phyloP scores from a whole-genome alignment of 805 yeast species.

The Candida alai region DNA sequence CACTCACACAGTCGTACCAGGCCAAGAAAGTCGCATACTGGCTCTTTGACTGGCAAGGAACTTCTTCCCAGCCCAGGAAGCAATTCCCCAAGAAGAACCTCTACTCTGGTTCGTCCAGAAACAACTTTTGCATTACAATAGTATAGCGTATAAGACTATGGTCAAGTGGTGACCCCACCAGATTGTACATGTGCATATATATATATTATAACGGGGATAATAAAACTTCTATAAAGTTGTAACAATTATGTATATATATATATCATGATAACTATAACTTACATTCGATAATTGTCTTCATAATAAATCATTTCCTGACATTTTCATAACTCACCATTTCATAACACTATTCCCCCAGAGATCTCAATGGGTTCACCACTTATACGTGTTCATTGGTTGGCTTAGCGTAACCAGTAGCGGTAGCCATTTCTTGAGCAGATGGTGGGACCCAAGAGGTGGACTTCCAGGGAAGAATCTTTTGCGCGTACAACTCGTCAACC shows the following conservation, averaged over 20 bases:
- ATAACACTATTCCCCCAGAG: too few species aligned
- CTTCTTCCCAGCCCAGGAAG: constrained; percentile 8
- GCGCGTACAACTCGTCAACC: constrained; percentile 65
- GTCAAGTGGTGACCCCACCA: too few species aligned
- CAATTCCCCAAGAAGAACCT: constrained; percentile 44
- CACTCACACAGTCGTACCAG: constrained; percentile 42
- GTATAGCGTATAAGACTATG: constrained; percentile 6
- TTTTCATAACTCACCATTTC: too few species aligned
- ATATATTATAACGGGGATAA: too few species aligned
- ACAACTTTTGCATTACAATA: constrained; percentile 56
- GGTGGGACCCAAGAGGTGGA: constrained; percentile 53
- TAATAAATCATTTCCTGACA: too few species aligned
- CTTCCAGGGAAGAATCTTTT: constrained; percentile 35
- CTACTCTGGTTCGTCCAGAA: constrained; percentile 54
- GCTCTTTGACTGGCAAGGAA: constrained; percentile 53
- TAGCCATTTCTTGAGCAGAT: constrained; percentile 29
- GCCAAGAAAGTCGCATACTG: constrained; percentile 74
- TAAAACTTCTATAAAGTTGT: too few species aligned
- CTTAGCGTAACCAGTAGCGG: constrained; percentile 36
- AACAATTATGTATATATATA: too few species aligned
- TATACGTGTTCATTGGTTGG: constrained; percentile 25
- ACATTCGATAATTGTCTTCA: too few species aligned
- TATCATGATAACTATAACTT: too few species aligned
- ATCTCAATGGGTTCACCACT: not conserved
- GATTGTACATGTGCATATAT: too few species aligned